phyloP scores from a whole-genome alignment of 2,329 filamentous ascomycete genomes.

The Colletotrichum shisoi region DNA sequence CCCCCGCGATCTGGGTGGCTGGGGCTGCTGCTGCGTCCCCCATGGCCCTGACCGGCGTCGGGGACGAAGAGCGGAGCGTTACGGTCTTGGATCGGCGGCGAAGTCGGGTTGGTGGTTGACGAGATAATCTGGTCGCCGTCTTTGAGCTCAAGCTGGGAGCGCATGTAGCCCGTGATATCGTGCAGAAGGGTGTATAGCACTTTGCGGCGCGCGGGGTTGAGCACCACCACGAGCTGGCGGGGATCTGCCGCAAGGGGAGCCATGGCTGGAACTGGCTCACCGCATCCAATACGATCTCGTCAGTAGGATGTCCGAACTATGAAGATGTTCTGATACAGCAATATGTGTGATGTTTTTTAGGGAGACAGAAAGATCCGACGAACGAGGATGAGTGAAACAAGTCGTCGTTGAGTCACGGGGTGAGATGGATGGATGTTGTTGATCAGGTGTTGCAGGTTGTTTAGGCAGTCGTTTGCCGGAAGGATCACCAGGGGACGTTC shows the following conservation, averaged over 20 bases:
- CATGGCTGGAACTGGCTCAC: constrained; percentile 51
- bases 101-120: constrained; percentile 5
- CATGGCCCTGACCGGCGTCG: constrained; percentile 21
- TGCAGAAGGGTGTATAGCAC: constrained; percentile 60
- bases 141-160: constrained; percentile 57
- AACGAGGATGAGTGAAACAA: constrained; percentile 8
- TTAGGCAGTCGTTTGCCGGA: constrained; percentile 27
- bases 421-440: background rate
- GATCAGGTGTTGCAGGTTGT: constrained; percentile 10
- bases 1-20: constrained; percentile 35
- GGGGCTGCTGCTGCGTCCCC: constrained; percentile 33
- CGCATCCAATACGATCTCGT: constrained; percentile 10
- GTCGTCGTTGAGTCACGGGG: constrained; percentile 1
- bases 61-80: constrained; percentile 42
- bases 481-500: constrained; percentile 9
- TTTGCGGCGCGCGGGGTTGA: constrained; percentile 61
- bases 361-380: background rate
- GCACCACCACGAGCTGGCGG: constrained; percentile 62
- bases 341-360: background rate
- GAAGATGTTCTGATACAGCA: background rate
- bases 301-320: background rate
- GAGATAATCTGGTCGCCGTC: constrained; percentile 40
- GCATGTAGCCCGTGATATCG: constrained; percentile 64
- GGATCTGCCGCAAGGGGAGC: constrained; percentile 64
- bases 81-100: constrained; percentile 7